Evolutionary conservation across 345 rosid species (phyloP).

Genomic region (Populus pruinosa): DNA sequence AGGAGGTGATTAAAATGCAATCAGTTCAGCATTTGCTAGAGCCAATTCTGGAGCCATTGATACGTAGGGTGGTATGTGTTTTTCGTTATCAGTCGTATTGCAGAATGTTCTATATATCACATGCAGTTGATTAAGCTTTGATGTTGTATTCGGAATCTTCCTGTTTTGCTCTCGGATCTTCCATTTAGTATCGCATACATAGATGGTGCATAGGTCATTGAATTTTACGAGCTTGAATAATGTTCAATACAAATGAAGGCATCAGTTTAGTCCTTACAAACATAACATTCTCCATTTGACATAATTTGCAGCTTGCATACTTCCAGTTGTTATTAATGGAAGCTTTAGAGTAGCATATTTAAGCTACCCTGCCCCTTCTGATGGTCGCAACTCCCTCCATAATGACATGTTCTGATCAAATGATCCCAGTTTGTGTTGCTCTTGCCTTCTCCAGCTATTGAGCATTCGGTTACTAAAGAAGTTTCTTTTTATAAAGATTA

Average conservation of each 20-base stretch:
- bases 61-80: conserved; percentile 84
- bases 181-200: neutral
- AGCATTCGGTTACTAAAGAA: neutral
- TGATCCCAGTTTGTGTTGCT: neutral
- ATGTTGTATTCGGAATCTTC: neutral
- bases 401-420: neutral
- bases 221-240: neutral
- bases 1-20: conserved; percentile 76
- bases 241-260: neutral
- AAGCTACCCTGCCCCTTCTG: neutral
- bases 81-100: neutral
- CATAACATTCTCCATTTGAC: neutral
- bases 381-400: neutral
- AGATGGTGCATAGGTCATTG: neutral
- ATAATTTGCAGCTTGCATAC: neutral
- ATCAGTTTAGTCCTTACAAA: neutral
- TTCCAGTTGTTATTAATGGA: neutral
- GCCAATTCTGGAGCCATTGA: conserved; percentile 87
- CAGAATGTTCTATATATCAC: neutral
- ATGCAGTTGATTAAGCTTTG: neutral
- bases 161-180: neutral
- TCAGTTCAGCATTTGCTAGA: conserved; percentile 71
- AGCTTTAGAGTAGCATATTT: neutral
- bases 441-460: neutral
- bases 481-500: neutral